Evolutionary conservation across 768 basidiomycete species (phyloP), one percentile per base, ranked within the genome.

Genomic region (Leccinum olivaceopallidum): DNA sequence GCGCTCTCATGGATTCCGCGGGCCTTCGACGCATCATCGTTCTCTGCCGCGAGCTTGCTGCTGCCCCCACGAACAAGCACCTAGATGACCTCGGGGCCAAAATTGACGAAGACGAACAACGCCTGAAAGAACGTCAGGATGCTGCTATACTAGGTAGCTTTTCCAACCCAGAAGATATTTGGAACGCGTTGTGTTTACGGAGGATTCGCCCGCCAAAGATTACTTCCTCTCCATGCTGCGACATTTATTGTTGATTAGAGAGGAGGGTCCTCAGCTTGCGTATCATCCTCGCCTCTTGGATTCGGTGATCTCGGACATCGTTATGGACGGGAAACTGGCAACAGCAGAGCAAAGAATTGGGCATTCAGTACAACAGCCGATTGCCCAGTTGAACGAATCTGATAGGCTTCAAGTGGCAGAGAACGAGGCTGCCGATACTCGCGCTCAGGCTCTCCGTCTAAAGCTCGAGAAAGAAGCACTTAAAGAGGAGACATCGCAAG

Each of bases 171-270:
- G 84, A 89, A 67, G 95, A 98, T 69, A 88, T 98, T 34, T 96
- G 90, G 78, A 85, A 88, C 56, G 90, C 91, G 3, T 81, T 99
- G 52, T 83, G 83, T 63, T 76, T 84, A n/a, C 88, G n/a, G 81
- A 86, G 61, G 88, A 89, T 48, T 86, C 90, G 14, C 85, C 85
- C 60, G 94, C 95, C 6, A 80, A 83, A 65, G 87, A 91, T 63
- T 88, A 95, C 71, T 90, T 99, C 72, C 78, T 95, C 47, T 92
- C 93, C n/a, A 90, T 94, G 74, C 85, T 98, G 83, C 94, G 94
- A 70, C 95, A 98, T 75, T 74, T 99, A 59, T 80, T 98, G 20
- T 84, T 98, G 65, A 91, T 98, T 65, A 85, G 90, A 57, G 91
- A 93, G 67, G 93, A 98, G 65, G 92, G 89, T 6, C 88, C 89